These are phyloP conservation scores for Diplocarpon mali DNA, from an alignment of 2,329 filamentous ascomycete genomes.

Conservation along the genomic window DNA sequence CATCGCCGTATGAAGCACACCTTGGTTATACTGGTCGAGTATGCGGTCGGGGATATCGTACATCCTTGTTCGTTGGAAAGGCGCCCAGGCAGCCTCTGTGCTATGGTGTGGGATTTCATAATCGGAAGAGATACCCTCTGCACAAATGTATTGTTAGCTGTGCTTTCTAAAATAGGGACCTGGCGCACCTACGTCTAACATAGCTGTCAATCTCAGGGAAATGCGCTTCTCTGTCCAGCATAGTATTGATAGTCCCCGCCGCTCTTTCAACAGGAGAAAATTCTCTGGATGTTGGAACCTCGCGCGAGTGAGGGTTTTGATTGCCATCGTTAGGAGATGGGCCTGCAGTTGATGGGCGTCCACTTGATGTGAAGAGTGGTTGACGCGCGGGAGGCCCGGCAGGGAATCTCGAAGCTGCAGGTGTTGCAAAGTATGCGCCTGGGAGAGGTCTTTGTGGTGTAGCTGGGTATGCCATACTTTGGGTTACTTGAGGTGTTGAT, in stretches of 20 bases:
- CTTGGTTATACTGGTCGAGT: constrained; percentile 83
- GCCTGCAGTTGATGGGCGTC: constrained; percentile 3
- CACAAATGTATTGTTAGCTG: constrained; percentile 20
- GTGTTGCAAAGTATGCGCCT: constrained; percentile 67
- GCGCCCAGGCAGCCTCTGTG: constrained; percentile 62
- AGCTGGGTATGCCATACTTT: constrained; percentile 9
- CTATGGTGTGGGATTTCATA: constrained; percentile 62
- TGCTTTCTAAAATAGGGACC: neutral
- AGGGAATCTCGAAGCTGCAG: constrained; percentile 44
- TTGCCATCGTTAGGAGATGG: constrained; percentile 10
- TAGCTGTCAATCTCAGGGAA: constrained; percentile 88
- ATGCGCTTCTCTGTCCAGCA: constrained; percentile 62
- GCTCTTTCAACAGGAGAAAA: constrained; percentile 67
- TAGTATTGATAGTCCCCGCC: constrained; percentile 71
- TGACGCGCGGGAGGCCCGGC: constrained; percentile 35
- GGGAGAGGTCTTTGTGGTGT: constrained; percentile 65
- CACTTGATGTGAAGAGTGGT: constrained; percentile 34
- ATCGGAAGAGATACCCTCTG: constrained; percentile 82
- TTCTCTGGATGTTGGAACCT: constrained; percentile 26
- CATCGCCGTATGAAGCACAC: constrained; percentile 84
- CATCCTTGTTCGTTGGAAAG: constrained; percentile 77
- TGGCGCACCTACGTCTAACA: constrained; percentile 59
- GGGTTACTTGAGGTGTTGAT: neutral
- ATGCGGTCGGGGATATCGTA: constrained; percentile 87
- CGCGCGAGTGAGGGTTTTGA: constrained; percentile 16